These are phyloP conservation scores for Lactifluus rugatus DNA, from an alignment of 768 basidiomycete species.

Conservation along the genomic window DNA sequence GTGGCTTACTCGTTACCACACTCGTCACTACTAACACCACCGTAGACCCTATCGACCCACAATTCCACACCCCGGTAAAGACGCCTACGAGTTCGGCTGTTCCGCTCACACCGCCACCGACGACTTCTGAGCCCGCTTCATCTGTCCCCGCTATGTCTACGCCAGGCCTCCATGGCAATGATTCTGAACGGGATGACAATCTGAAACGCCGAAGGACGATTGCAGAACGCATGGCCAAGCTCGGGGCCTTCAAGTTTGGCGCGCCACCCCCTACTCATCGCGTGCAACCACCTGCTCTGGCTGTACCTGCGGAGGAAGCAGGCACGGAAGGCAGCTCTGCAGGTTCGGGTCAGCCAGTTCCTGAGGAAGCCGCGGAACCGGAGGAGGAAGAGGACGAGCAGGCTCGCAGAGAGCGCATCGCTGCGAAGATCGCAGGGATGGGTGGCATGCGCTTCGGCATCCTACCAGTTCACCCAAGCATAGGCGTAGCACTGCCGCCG, in stretches of 20 bases:
- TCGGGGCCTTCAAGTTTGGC: constrained; percentile 80
- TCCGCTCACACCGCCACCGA: not conserved
- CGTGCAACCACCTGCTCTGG: constrained; percentile 28
- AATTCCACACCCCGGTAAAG: constrained; percentile 43
- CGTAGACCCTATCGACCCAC: constrained; percentile 61
- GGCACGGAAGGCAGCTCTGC: constrained; percentile 19
- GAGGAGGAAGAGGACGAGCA: constrained; percentile 48
- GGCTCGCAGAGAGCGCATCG: constrained; percentile 44
- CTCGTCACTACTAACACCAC: constrained; percentile 1
- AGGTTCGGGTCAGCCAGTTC: constrained; percentile 20
- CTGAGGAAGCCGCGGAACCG: constrained; percentile 25
- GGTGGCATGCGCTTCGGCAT: constrained; percentile 53
- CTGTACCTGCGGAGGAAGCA: constrained; percentile 21
- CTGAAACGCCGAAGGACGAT: constrained; percentile 53
- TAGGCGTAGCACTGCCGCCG: not conserved
- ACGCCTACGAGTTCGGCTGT: constrained; percentile 19
- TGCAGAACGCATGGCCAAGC: constrained; percentile 89
- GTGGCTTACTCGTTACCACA: constrained; percentile 19
- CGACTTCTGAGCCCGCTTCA: not conserved
- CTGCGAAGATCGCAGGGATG: constrained; percentile 44
- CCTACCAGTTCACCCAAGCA: constrained; percentile 28
- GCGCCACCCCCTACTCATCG: constrained; percentile 43
- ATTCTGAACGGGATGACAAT: constrained; percentile 39
- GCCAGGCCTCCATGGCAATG: not conserved
- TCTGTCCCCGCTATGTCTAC: constrained; percentile 1